Percentiles rank a stretch among this genome's conserved stretches.
Evolutionary conservation across 768 basidiomycete genomes (phyloP).

Genomic region (Rhodocollybia butyracea): DNA sequence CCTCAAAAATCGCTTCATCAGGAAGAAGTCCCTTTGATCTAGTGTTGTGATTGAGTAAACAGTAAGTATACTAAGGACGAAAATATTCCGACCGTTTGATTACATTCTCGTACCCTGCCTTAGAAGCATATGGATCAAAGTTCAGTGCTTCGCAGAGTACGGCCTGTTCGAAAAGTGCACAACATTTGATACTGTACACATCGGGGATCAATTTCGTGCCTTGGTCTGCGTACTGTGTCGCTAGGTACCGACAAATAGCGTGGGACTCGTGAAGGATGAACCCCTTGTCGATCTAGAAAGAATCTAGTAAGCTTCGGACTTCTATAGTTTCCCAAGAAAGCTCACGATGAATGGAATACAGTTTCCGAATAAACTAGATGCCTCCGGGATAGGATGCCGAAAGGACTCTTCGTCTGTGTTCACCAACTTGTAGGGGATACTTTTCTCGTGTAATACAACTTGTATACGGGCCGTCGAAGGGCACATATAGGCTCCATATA

Average conservation of each 20-base stretch:
- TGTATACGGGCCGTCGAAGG: constrained; percentile 53
- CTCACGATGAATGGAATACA: constrained; percentile 57
- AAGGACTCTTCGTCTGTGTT: constrained; percentile 26
- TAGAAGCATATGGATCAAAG: constrained; percentile 42
- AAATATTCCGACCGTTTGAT: constrained; percentile 42
- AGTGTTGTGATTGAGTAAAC: neutral
- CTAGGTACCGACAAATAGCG: constrained; percentile 60
- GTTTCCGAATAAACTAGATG: constrained; percentile 49
- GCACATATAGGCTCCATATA: constrained; percentile 34
- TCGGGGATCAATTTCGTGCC: constrained; percentile 50
- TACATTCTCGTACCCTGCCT: constrained; percentile 44
- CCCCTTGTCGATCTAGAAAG: constrained; percentile 50
- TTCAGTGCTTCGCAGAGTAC: constrained; percentile 48
- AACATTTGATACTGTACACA: constrained; percentile 33
- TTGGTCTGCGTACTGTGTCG: constrained; percentile 47
- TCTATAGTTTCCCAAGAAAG: neutral
- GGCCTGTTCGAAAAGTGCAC: constrained; percentile 44
- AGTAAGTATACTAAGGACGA: neutral
- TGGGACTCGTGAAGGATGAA: constrained; percentile 61
- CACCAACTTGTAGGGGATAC: constrained; percentile 52
- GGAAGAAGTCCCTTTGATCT: constrained; percentile 25
- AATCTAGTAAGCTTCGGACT: neutral
- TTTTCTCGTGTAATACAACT: constrained; percentile 49
- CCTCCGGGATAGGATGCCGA: constrained; percentile 41
- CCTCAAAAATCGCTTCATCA: constrained; percentile 26